Base-by-base conservation (phyloP, 1,284 basidiomycete genomes). In the Apiotrichum mycotoxinovorans region DNA sequence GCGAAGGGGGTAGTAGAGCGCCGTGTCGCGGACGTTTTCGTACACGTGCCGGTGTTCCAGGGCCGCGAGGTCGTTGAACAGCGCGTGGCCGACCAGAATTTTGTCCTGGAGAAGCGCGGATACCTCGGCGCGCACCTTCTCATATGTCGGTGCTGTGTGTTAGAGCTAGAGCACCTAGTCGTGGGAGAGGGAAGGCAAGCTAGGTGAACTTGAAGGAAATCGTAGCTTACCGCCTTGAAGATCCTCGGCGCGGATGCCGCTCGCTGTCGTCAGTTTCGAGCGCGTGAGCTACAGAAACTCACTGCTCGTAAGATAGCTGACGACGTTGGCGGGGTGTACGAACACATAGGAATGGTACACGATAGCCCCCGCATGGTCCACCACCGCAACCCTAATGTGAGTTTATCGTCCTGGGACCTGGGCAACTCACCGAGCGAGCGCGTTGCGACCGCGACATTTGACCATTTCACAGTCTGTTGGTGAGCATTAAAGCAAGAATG, bases 71-170 rank as follows among this genome's bases (percentile, higher is more conserved):
- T 98, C 95, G 66, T 98, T 93, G 67, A 87, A 83, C 3, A 98
- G 80, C 0, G 95, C 92, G 72, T 98, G 95, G 0, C 95, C 96
- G 4, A 98, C 83, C 20, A 98, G 73, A 52, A 96, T 85, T 53
- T 87, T 83, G 60, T 86, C 89, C 60, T 88, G 83, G 27, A 96
- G 74, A 7, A 97, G 66, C 12, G 83, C 84, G 0, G 88, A 83
- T 1, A 97, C 91, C 47, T 81, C 74, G 57, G 84, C 80, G 66
- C 91, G 89, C 0, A 97, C 83, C 48, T 87, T 83, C 18, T 83
- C 81, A 70, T 95, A 97, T 0, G 85, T 79, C 62, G 85, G 87
- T 0, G 91, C 91, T 91, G 45, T 27, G 25, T 18, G 34, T 18
- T 3, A 38, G 34, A 22, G 5, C n/a, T n/a, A n/a, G n/a, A n/a